Evolutionary conservation across 163 green algal genomes (phyloP), one percentile per base, ranked within the genome.

Genomic region (Picocystis sp.): DNA sequence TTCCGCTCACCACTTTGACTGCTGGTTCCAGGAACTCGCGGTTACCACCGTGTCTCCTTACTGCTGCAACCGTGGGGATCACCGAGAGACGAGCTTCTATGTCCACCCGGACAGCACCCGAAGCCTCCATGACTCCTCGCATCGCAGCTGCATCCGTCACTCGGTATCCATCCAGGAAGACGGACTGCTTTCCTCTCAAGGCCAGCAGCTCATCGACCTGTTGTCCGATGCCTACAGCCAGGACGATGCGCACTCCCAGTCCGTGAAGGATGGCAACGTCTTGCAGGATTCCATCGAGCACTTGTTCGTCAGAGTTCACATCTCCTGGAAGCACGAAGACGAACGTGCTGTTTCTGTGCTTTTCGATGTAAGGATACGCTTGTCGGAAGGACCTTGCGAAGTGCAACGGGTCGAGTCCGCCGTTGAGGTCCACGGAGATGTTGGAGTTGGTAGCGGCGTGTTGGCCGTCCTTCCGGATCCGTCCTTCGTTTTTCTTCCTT

Each of bases 361-460:
- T 75, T 33, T 72, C 71, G 15, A 96, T 90, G 57, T 96, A 96
- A 6, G 86, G 79, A 0, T 74, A 84, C 0, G 83, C 82, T 45
- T 83, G 68, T 12, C 85, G 61, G 51, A 95, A 87, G 52, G 84
- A 87, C 9, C 78, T 65, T n/a, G 93, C 86, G 63, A 95, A 94
- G 22, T 77, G 29, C 29, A 38, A 38, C 8, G 29, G 29, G 29
- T 38, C 29, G 29, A 38, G 29, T 38, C 29, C 29, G 5, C 29
- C 29, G 29, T 38, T 38, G 29, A 38, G 29, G 8, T 38, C 29
- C 29, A 38, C 29, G 5, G 29, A 38, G 29, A 38, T 38, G 29
- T 38, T 38, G 29, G 29, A 38, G 29, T 38, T 12, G 29, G 29
- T 38, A 38, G 29, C 29, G 29, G 29, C 29, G 8, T 5, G 5